Conservation (phyloP, 345 rosid species). For the Toxicodendron radicans region DNA sequence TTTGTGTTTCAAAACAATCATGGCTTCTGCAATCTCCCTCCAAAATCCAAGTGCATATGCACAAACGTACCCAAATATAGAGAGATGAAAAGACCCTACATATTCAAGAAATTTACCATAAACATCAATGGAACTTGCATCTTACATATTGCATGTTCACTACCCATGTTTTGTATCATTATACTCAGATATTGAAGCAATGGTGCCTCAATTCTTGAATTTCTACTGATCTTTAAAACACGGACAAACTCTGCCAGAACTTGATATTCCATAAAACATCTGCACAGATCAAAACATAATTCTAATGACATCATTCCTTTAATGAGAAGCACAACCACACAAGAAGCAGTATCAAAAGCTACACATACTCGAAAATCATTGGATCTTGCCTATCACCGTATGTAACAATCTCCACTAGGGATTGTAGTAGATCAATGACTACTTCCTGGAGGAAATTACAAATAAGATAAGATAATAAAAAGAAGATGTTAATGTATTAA, state of each 20-base stretch:
- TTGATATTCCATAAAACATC: slow-evolving; percentile 67
- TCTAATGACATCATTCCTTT: background rate
- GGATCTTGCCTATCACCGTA: slow-evolving; percentile 67
- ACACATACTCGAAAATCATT: slow-evolving; percentile 52
- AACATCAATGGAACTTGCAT: slow-evolving; percentile 24
- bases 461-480: slow-evolving; percentile 11
- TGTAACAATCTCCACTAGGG: slow-evolving; percentile 64
- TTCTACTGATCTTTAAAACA: slow-evolving; percentile 42
- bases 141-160: slow-evolving; percentile 64
- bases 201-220: slow-evolving; percentile 56
- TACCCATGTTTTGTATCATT: slow-evolving; percentile 64
- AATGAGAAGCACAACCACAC: slow-evolving; percentile 6
- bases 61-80: background rate
- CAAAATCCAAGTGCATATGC: background rate
- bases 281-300: slow-evolving; percentile 22
- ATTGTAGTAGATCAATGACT: slow-evolving; percentile 54
- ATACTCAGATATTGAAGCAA: slow-evolving; percentile 66
- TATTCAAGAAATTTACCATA: slow-evolving; percentile 18
- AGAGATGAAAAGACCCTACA: slow-evolving; percentile 13
- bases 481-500: background rate
- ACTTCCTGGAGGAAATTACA: slow-evolving; percentile 34
- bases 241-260: slow-evolving; percentile 65
- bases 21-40: background rate
- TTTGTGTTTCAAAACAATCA: background rate
- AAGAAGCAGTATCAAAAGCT: background rate